These are phyloP conservation scores for Eucalyptus sideroxylon DNA, from an alignment of 345 rosid species.

Conservation along the genomic window DNA sequence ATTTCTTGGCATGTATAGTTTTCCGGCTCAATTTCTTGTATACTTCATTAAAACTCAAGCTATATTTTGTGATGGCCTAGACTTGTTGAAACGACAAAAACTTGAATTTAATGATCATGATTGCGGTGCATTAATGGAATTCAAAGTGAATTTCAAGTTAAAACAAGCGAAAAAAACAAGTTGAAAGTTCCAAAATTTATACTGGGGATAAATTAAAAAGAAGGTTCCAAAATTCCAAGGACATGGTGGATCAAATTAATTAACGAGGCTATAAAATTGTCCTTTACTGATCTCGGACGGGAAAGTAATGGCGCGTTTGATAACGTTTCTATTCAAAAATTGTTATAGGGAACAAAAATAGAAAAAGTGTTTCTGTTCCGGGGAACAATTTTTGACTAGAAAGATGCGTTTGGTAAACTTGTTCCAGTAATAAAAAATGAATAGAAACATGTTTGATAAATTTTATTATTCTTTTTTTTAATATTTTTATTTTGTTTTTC, in stretches of 20 bases:
- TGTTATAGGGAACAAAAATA: accelerated
- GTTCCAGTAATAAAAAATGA: accelerated
- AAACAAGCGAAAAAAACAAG: not conserved
- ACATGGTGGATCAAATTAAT: not conserved
- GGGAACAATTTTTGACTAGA: accelerated
- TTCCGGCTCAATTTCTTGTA: not conserved
- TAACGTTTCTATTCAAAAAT: accelerated
- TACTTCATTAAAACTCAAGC: not conserved
- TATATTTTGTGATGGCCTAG: not conserved
- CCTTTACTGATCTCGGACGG: too few species aligned
- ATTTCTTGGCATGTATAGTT: not conserved
- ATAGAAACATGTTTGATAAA: too few species aligned
- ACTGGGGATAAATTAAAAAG: not conserved
- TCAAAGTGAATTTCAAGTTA: not conserved
- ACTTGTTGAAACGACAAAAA: not conserved
- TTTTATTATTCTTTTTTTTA: too few species aligned
- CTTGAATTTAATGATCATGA: not conserved
- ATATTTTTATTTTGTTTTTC: too few species aligned
- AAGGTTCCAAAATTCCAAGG: not conserved
- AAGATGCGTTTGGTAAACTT: too few species aligned
- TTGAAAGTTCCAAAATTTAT: not conserved
- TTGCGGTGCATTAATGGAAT: not conserved
- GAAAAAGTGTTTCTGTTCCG: too few species aligned
- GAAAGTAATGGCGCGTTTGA: too few species aligned
- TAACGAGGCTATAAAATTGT: not conserved